Percentiles rank a stretch among this genome's conserved stretches.
Evolutionary conservation across 2,329 filamentous ascomycete species (phyloP).

Genomic region (Neofusicoccum ribis): DNA sequence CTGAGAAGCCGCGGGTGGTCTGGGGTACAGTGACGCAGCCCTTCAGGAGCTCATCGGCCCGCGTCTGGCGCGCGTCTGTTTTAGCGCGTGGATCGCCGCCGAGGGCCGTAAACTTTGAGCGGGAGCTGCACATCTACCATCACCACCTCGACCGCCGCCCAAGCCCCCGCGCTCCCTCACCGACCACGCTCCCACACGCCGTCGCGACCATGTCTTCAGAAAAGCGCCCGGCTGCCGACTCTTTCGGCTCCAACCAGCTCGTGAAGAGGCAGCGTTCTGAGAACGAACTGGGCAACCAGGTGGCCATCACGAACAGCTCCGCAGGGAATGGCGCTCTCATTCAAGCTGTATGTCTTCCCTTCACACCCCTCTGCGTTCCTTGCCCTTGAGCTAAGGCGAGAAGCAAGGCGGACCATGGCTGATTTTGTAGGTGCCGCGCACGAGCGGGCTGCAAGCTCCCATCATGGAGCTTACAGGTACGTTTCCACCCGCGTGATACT

Average conservation of each 20-base stretch:
- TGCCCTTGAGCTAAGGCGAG: constrained; percentile 26
- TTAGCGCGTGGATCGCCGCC: constrained; percentile 14
- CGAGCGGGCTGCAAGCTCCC: constrained; percentile 81
- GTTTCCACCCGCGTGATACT: constrained; percentile 12
- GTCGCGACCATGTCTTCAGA: constrained; percentile 72
- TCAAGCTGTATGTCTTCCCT: constrained; percentile 59
- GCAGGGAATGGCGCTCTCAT: constrained; percentile 63
- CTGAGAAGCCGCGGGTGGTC: not conserved
- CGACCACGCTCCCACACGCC: not conserved
- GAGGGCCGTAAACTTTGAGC: constrained; percentile 18
- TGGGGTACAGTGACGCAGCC: constrained; percentile 13
- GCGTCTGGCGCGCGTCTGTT: not conserved
- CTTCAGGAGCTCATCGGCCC: constrained; percentile 14
- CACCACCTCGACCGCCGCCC: not conserved
- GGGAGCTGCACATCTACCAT: not conserved
- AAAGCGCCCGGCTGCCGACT: constrained; percentile 86
- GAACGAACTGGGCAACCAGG: constrained; percentile 52
- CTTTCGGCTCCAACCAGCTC: constrained; percentile 76
- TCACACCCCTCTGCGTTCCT: not conserved
- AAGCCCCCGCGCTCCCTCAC: not conserved
- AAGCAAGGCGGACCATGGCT: constrained; percentile 27
- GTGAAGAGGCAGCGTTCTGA: constrained; percentile 86
- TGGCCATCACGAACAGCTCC: constrained; percentile 59
- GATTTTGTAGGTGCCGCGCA: constrained; percentile 66
- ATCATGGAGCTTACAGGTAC: constrained; percentile 90